A percentile compares a stretch with the other conserved stretches of the same genome.
Evolutionary conservation across 2,329 filamentous ascomycete genomes (phyloP).

Genomic region (Leptographium galeiforme): DNA sequence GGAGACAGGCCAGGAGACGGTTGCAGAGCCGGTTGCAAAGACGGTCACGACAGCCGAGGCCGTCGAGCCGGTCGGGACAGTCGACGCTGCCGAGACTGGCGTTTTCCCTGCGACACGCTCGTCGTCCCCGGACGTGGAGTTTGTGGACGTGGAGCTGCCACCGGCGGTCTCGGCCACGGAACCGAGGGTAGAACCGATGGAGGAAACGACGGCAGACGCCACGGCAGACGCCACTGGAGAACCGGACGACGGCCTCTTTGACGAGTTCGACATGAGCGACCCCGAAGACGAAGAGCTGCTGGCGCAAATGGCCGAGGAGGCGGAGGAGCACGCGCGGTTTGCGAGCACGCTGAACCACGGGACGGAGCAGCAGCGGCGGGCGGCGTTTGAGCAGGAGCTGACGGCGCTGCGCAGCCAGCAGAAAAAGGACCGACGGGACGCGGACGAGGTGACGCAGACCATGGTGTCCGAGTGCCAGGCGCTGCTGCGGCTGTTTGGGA

Average conservation of each 20-base stretch:
- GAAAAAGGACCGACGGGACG: conserved; percentile 88
- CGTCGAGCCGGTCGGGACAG: neutral
- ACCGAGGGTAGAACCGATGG: no score
- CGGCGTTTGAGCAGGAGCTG: conserved; percentile 77
- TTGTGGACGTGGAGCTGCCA: conserved; percentile 22
- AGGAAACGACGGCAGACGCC: neutral
- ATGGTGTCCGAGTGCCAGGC: conserved; percentile 96
- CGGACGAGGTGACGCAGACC: conserved; percentile 89
- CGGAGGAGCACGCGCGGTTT: conserved; percentile 87
- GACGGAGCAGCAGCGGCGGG: conserved; percentile 52
- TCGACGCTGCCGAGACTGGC: no score
- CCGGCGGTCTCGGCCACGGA: neutral
- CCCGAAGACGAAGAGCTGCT: conserved; percentile 87
- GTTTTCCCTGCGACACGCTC: neutral
- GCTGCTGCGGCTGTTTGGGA: conserved; percentile 75
- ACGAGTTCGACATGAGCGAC: conserved; percentile 63
- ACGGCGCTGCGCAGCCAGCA: conserved; percentile 83
- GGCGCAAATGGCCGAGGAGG: conserved; percentile 74
- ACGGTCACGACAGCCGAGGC: neutral
- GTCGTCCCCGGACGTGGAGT: conserved; percentile 10
- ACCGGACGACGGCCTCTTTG: conserved; percentile 16
- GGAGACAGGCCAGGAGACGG: no score
- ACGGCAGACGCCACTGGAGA: neutral
- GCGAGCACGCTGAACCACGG: conserved; percentile 75
- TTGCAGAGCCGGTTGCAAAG: neutral